Percentiles rank a stretch among this genome's conserved stretches.
Conservation (phyloP, 768 basidiomycete genomes). For the Coprinellus aureogranulatus region DNA sequence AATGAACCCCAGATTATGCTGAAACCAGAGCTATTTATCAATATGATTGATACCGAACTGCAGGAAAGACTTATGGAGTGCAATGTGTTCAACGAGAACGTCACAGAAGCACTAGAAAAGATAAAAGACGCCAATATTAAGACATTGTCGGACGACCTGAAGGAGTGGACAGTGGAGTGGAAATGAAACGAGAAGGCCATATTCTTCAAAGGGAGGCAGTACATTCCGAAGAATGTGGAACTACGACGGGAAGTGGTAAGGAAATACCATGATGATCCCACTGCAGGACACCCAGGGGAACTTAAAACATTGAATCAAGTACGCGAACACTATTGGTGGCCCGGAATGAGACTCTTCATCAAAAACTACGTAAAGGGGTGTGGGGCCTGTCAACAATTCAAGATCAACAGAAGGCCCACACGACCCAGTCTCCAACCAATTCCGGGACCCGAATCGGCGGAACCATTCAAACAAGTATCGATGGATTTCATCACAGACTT, state of each 20-base stretch:
- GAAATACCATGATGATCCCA: neutral
- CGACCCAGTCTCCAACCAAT: slow-evolving; percentile 12
- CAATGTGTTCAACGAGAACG: neutral
- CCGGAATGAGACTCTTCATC: slow-evolving; percentile 14
- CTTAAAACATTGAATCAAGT: slow-evolving; percentile 1
- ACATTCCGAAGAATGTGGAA: neutral
- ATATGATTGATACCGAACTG: slow-evolving; percentile 7
- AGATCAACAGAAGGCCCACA: slow-evolving; percentile 10
- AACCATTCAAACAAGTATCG: slow-evolving; percentile 10
- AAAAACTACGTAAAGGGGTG: slow-evolving; percentile 22
- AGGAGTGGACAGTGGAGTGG: neutral
- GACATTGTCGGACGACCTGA: neutral
- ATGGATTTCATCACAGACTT: slow-evolving; percentile 22
- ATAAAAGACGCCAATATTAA: neutral
- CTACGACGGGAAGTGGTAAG: neutral
- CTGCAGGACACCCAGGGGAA: slow-evolving; percentile 9
- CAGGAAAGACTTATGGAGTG: slow-evolving; percentile 5
- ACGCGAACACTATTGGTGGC: slow-evolving; percentile 18
- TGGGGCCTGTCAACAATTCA: slow-evolving; percentile 17
- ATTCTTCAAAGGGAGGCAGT: slow-evolving; percentile 5
- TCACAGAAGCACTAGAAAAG: slow-evolving; percentile 1
- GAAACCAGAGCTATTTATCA: slow-evolving; percentile 12
- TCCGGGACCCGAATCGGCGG: neutral
- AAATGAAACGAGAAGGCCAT: neutral
- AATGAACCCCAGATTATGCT: slow-evolving; percentile 13